Base-by-base conservation (phyloP, 208 protist genomes). In the Porcisia hertigi region DNA sequence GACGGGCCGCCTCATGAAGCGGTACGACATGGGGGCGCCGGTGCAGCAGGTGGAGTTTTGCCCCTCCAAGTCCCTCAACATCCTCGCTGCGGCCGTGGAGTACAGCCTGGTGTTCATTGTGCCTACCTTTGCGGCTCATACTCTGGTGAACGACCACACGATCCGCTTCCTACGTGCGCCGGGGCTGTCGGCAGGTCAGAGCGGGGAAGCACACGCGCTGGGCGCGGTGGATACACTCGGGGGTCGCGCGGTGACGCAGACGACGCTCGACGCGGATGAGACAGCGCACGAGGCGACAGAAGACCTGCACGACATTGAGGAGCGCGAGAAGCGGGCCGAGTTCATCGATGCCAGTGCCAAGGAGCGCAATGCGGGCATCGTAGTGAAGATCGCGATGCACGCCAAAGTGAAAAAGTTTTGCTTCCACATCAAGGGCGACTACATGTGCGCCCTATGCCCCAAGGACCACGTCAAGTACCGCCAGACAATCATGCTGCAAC, bases 1-100 rank as follows among this genome's bases (percentile, higher is more conserved):
- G n/a, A 99, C 98, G 39, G 99, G 98, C 7, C 91, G 98, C 41
- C 98, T 99, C 62, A 88, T 98, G 87, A 95, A 94, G 75, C 90
- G 92, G 39, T 98, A 97, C 60, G 89, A 97, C 78, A 89, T 98
- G 18, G 90, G 90, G 18, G 87, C 91, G n/a, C 93, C 90, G 36
- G 92, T 97, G 77, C 89, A 90, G 80, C 91, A 94, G 55, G 98
- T 99, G 3, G 92, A 96, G 76, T 99, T 98, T 92, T 99, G 96
- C 86, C 98, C 98, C 41, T 88, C 92, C 76, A 84, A 90, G 34
- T 75, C 87, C 0, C 89, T 98, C 59, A 96, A 98, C 79, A 73
- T 99, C 16, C 85, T 99, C 34, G 97, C 86, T 41, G 94, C 88
- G 9, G 90, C 94, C 20, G 91, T 96, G 57, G 96, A 96, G 80